Evolutionary conservation across 1,139 yeast genomes (phyloP).

Genomic region (Geotrichum cucujoidarum): DNA sequence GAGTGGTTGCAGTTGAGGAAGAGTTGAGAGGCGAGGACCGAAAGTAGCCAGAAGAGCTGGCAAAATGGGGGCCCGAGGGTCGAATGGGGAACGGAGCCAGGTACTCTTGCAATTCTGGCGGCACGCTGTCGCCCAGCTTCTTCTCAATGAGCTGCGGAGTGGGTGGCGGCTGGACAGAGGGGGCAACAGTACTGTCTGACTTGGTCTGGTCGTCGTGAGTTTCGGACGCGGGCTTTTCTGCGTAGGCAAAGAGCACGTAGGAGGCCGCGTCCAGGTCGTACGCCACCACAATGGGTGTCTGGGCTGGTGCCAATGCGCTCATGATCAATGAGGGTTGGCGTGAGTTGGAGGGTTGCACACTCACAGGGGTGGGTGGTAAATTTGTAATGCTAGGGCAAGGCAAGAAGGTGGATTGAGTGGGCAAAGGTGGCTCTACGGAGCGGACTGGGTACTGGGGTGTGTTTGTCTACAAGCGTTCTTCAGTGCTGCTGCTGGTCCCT

Average conservation of each 20-base stretch:
- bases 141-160: constrained; percentile 18
- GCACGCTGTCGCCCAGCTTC: constrained; percentile 18
- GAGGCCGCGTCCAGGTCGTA: background rate
- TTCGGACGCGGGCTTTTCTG: background rate
- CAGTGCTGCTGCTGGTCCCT: too few species aligned
- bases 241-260: constrained; percentile 14
- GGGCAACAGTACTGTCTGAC: background rate
- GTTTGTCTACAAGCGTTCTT: too few species aligned
- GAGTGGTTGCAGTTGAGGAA: background rate
- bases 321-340: too few species aligned
- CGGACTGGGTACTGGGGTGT: too few species aligned
- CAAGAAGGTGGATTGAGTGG: too few species aligned
- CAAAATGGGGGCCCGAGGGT: background rate
- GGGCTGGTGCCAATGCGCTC: too few species aligned
- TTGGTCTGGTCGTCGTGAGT: background rate
- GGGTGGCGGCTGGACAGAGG: constrained; percentile 1
- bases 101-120: constrained; percentile 18
- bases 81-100: constrained; percentile 20
- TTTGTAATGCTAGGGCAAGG: too few species aligned
- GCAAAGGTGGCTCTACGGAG: too few species aligned
- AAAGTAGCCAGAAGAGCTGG: background rate
- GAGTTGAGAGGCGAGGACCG: background rate
- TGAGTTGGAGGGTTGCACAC: too few species aligned
- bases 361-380: too few species aligned
- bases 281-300: constrained; percentile 2